Base-by-base conservation (phyloP, 208 protist species). In the Paratrypanosoma confusum region DNA sequence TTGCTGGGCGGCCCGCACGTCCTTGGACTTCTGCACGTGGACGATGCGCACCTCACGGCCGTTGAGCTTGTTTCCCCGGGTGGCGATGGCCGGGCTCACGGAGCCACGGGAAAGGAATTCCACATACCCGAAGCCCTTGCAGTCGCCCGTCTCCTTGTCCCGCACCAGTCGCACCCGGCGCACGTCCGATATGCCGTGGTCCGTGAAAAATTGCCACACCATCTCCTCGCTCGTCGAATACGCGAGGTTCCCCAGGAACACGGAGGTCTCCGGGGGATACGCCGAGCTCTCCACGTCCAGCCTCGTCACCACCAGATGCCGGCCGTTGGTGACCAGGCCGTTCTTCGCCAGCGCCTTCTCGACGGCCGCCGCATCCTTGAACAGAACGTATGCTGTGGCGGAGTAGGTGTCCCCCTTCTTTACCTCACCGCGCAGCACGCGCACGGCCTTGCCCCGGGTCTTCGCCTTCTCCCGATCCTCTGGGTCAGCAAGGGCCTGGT, bases 81-180 rank as follows among this genome's bases (percentile, higher is more conserved):
- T 66, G 3, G 48, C 77, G 39, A 94, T 78, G 14, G 81, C 86
- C 3, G 51, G 46, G 25, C 50, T 23, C 6, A 91, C 81, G 6
- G 74, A 85, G 5, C 63, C 20, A 24, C 37, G 6, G 39, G 49
- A 35, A 13, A 68, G 17, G 39, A 94, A 94, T 57, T 94, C 79
- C 5, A 94, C 86, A 49, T 94, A 94, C 34, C 86, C 86, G 34
- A 91, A 91, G 11, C 86, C 86, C 40, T 94, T 91, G 62, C 81
- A 87, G 27, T 47, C 44, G 25, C 81, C 84, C 2, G 67, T 76
- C 22, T 90, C 78, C 6, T 79, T 62, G 33, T 91, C 81, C 17
- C 81, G 69, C n/a, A 90, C 62, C n/a, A 94, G 53, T 1, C 81
- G 79, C 18, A 90, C 76, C 5, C 81, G 71, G 53, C 67, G 73